A percentile compares a stretch with the other conserved stretches of the same genome.
phyloP scores from a whole-genome alignment of 139 green algal genomes.

The Yamagishiella unicocca region DNA sequence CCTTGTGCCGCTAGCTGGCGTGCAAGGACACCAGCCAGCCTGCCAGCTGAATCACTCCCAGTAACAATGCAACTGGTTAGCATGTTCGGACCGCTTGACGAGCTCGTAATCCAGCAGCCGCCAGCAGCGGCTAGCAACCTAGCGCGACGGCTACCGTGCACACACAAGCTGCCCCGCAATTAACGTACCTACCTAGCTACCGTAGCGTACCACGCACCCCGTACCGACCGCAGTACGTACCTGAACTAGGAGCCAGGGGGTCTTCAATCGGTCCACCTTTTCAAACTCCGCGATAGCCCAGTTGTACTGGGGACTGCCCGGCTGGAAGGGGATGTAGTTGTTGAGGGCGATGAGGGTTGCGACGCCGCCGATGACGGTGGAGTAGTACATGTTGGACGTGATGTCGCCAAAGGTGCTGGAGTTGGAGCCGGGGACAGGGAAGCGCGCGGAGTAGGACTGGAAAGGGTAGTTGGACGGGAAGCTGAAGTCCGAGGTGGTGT shows the following conservation, averaged over 20 bases:
- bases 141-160: too few species aligned
- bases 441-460: constrained; percentile 49
- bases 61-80: too few species aligned
- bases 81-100: too few species aligned
- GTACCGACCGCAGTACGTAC: too few species aligned
- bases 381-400: constrained; percentile 50
- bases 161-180: too few species aligned
- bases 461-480: constrained; percentile 61
- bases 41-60: too few species aligned
- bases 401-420: constrained; percentile 42
- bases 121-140: too few species aligned
- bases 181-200: too few species aligned
- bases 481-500: constrained; percentile 45
- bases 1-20: too few species aligned
- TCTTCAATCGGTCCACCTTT: constrained; percentile 36
- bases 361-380: constrained; percentile 40
- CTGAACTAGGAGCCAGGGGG: constrained; percentile 53
- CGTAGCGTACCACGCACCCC: too few species aligned
- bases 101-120: too few species aligned
- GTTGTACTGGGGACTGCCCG: constrained; percentile 36
- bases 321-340: constrained; percentile 60
- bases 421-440: constrained; percentile 44
- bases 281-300: constrained; percentile 25
- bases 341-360: constrained; percentile 51
- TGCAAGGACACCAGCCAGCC: too few species aligned